phyloP scores from a whole-genome alignment of 257 asterid genomes.

The Nicotiana tomentosiformis region DNA sequence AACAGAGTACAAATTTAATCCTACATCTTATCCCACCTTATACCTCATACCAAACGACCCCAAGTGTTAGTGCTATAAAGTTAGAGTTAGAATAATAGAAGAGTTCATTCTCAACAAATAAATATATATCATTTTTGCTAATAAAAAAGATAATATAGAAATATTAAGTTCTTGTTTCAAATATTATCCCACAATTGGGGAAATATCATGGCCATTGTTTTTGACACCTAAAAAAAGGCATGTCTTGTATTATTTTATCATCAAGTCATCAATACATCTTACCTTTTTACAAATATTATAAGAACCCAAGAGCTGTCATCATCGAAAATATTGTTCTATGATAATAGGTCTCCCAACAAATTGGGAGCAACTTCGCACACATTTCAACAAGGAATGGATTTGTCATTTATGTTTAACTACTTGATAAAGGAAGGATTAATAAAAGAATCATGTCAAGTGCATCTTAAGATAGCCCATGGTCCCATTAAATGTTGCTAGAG shows the following conservation, averaged over 20 bases:
- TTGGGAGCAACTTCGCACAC: not conserved
- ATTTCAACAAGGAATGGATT: not conserved
- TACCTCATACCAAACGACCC: too few species aligned
- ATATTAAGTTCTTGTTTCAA: too few species aligned
- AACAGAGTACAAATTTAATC: too few species aligned
- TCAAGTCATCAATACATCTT: not conserved
- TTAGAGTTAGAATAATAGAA: not conserved
- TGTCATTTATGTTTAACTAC: not conserved
- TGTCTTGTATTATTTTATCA: not conserved
- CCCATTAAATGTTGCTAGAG: not conserved
- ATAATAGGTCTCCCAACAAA: not conserved
- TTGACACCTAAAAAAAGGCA: not conserved
- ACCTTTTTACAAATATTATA: not conserved
- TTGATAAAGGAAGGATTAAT: not conserved
- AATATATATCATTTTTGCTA: too few species aligned
- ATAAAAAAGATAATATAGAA: too few species aligned
- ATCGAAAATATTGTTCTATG: not conserved
- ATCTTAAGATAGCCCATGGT: not conserved
- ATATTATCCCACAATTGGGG: not conserved
- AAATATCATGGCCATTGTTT: not conserved
- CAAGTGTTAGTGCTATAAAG: not conserved
- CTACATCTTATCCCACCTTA: too few species aligned
- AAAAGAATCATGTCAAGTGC: not conserved
- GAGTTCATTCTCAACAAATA: not conserved
- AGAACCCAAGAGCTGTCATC: not conserved